Evolutionary conservation across 495 filamentous ascomycete species (phyloP).

Genomic region (Podospora sp.): DNA sequence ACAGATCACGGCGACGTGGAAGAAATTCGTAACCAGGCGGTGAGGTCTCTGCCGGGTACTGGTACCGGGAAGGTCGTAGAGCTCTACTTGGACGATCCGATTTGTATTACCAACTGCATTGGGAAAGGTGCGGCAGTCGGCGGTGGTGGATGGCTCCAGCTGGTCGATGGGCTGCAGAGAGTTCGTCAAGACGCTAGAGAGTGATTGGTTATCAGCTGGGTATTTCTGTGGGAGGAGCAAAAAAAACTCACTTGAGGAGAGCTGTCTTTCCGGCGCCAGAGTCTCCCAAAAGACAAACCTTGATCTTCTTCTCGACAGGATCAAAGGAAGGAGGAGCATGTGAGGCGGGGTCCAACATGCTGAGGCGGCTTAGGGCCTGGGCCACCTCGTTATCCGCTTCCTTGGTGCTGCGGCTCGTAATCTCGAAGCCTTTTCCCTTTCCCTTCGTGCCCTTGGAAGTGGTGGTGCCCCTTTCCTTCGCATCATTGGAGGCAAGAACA

Average conservation of each 20-base stretch:
- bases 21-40: constrained; percentile 24
- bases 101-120: constrained; percentile 11
- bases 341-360: not conserved
- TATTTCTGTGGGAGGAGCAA: not conserved
- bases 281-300: constrained; percentile 6
- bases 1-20: constrained; percentile 37
- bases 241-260: constrained; percentile 21
- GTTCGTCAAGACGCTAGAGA: not conserved
- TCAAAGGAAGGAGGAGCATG: not conserved
- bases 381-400: not conserved
- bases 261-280: constrained; percentile 1
- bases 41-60: not conserved
- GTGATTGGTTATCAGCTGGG: not conserved
- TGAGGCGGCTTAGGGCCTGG: not conserved
- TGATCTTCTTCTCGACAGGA: not conserved
- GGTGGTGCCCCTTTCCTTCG: not conserved
- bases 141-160: constrained; percentile 20
- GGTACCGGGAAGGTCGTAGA: constrained; percentile 37
- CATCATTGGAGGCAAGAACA: not conserved
- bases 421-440: not conserved
- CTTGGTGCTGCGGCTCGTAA: not conserved
- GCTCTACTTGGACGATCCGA: constrained; percentile 23
- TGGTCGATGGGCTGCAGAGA: constrained; percentile 1
- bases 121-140: constrained; percentile 23
- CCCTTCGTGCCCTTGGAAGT: not conserved